These are phyloP conservation scores for Fraxinus excelsior DNA, from an alignment of 257 asterid genomes.

Conservation along the genomic window DNA sequence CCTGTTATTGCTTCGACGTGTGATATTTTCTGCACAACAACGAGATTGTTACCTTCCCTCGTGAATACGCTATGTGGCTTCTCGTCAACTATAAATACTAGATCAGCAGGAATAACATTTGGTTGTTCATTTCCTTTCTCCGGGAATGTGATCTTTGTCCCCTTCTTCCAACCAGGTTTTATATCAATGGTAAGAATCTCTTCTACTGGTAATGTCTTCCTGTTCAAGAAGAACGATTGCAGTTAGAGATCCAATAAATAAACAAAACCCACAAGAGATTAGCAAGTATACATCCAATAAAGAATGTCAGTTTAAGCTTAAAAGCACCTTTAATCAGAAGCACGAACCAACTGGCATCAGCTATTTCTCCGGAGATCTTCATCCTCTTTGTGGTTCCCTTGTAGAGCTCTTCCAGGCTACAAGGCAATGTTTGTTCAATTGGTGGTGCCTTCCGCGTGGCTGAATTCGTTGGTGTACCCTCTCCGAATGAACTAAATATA, in stretches of 20 bases:
- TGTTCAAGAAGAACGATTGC: slow-evolving; percentile 30
- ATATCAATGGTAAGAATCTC: slow-evolving; percentile 72
- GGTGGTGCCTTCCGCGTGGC: slow-evolving; percentile 73
- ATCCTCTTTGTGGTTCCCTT: slow-evolving; percentile 85
- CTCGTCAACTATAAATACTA: slow-evolving; percentile 77
- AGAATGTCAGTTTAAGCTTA: neutral
- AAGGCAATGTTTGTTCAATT: slow-evolving; percentile 65
- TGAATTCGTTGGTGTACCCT: slow-evolving; percentile 48
- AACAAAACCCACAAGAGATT: neutral
- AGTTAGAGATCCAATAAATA: neutral
- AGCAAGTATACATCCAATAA: neutral
- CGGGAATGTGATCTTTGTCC: slow-evolving; percentile 92
- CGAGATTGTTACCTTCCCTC: slow-evolving; percentile 76
- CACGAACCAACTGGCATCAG: slow-evolving; percentile 84
- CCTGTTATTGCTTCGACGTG: slow-evolving; percentile 78
- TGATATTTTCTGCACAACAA: slow-evolving; percentile 50
- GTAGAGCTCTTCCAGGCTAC: slow-evolving; percentile 80
- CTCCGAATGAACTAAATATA: slow-evolving; percentile 70
- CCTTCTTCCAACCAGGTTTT: slow-evolving; percentile 93
- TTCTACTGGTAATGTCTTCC: slow-evolving; percentile 70
- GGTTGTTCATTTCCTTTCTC: slow-evolving; percentile 89
- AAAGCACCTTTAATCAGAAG: neutral
- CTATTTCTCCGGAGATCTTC: slow-evolving; percentile 85
- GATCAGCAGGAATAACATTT: slow-evolving; percentile 64
- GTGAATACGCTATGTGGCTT: slow-evolving; percentile 70